A percentile compares a stretch with the other conserved stretches of the same genome.
Evolutionary conservation across 2,329 filamentous ascomycete genomes (phyloP).

Genomic region (Epichloe brachyelytri): DNA sequence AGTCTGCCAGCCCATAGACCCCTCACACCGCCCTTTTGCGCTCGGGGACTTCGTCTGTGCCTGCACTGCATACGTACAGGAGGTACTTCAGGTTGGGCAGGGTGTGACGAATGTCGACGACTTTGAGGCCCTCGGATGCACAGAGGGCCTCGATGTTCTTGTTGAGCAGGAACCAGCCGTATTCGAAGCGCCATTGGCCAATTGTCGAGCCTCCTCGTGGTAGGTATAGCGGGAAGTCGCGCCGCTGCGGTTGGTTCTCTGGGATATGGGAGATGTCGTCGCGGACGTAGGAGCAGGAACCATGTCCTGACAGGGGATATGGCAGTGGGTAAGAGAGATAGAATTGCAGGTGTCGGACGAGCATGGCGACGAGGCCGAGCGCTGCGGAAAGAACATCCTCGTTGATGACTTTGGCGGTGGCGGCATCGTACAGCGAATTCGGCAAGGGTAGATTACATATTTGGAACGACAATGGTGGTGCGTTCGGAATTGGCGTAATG

Average conservation of each 20-base stretch:
- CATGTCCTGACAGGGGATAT: conserved; percentile 61
- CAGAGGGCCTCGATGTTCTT: conserved; percentile 74
- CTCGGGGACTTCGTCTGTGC: conserved; percentile 49
- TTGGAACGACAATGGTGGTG: conserved; percentile 61
- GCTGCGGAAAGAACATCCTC: conserved; percentile 69
- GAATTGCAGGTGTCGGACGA: conserved; percentile 64
- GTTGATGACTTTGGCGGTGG: conserved; percentile 31
- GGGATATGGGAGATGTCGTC: conserved; percentile 56
- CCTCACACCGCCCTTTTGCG: conserved; percentile 48
- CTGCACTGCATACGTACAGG: conserved; percentile 77
- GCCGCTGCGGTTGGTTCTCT: conserved; percentile 35
- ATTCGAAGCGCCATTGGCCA: conserved; percentile 85
- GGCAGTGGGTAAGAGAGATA: conserved; percentile 71
- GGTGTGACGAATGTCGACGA: conserved; percentile 84
- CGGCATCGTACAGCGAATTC: conserved; percentile 60
- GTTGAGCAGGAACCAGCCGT: conserved; percentile 91
- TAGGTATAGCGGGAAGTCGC: conserved; percentile 70
- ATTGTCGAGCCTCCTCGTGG: conserved; percentile 46
- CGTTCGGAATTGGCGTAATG: conserved; percentile 50
- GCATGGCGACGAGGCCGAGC: conserved; percentile 64
- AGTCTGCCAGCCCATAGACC: conserved; percentile 41
- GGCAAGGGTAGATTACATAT: conserved; percentile 70
- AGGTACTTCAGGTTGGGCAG: conserved; percentile 89
- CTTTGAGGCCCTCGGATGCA: conserved; percentile 54
- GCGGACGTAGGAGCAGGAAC: conserved; percentile 61